phyloP scores from a whole-genome alignment of 805 yeast species.

The Ogataea methylovora region DNA sequence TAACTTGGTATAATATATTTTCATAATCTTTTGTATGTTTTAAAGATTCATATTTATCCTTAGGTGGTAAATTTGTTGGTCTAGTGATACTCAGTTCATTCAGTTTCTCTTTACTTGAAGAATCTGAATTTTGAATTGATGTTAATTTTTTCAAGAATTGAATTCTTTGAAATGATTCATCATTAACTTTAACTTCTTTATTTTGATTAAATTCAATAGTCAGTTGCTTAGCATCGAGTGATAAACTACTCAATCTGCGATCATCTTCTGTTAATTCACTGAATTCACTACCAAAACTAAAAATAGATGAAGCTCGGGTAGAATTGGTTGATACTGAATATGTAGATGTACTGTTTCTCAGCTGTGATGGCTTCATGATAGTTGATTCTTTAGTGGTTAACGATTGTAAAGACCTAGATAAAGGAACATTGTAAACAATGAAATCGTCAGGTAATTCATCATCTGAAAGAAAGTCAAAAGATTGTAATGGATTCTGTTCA shows the following conservation, averaged over 20 bases:
- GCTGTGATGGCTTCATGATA: conserved; percentile 8
- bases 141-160: conserved; percentile 6
- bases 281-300: conserved; percentile 24
- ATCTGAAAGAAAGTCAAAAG: conserved; percentile 38
- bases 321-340: conserved; percentile 31
- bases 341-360: conserved; percentile 9
- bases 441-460: conserved; percentile 46
- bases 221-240: conserved; percentile 29
- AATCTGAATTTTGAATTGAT: conserved; percentile 2
- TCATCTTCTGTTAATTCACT: conserved; percentile 17
- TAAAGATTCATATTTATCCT: conserved; percentile 40
- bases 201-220: conserved; percentile 23
- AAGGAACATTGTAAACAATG: conserved; percentile 57
- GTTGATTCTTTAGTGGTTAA: conserved; percentile 29
- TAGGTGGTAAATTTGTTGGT: conserved; percentile 63
- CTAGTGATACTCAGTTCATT: conserved; percentile 41
- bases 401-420: conserved; percentile 44
- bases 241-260: conserved; percentile 13
- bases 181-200: conserved; percentile 23
- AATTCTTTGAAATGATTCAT: conserved; percentile 30
- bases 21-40: conserved; percentile 51
- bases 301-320: conserved; percentile 37
- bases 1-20: conserved; percentile 31
- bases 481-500: no score
- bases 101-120: conserved; percentile 9